These are phyloP conservation scores for Umbelopsis isabellina DNA, from an alignment of 192 early-diverging fungal genomes.

Conservation along the genomic window DNA sequence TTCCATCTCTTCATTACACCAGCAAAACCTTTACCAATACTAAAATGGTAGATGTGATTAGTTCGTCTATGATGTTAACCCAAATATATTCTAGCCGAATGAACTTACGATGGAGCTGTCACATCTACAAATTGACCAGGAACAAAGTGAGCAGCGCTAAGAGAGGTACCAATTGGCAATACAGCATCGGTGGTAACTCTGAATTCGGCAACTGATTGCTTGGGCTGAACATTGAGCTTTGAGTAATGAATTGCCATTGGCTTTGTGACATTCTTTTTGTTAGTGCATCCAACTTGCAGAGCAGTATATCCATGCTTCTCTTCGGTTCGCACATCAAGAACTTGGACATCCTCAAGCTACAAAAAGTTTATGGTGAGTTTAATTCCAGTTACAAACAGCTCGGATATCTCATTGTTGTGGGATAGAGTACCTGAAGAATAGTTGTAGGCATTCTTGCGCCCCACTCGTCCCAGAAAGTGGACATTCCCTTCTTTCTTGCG, in stretches of 20 bases:
- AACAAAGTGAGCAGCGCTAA: conserved; percentile 89
- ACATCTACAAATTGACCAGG: conserved; percentile 96
- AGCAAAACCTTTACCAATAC: conserved; percentile 92
- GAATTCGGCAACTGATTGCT: conserved; percentile 83
- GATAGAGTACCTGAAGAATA: conserved; percentile 68
- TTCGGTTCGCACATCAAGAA: conserved; percentile 58
- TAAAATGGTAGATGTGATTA: conserved; percentile 29
- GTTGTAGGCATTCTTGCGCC: conserved; percentile 90
- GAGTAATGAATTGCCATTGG: conserved; percentile 79
- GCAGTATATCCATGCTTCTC: conserved; percentile 59
- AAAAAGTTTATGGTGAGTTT: background rate
- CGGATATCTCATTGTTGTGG: background rate
- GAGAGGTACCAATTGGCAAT: conserved; percentile 73
- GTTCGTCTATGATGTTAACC: no score
- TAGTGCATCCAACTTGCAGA: conserved; percentile 71
- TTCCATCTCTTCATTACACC: conserved; percentile 98
- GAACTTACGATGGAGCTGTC: conserved; percentile 74
- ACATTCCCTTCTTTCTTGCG: conserved; percentile 95
- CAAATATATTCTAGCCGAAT: background rate
- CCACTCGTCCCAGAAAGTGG: conserved; percentile 92
- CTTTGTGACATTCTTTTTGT: conserved; percentile 67
- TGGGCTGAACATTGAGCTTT: conserved; percentile 71
- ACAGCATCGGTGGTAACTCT: conserved; percentile 83
- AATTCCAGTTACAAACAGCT: background rate
- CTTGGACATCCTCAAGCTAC: conserved; percentile 73